phyloP scores from a whole-genome alignment of 345 rosid genomes.

The Eucalyptus guilfoylei region DNA sequence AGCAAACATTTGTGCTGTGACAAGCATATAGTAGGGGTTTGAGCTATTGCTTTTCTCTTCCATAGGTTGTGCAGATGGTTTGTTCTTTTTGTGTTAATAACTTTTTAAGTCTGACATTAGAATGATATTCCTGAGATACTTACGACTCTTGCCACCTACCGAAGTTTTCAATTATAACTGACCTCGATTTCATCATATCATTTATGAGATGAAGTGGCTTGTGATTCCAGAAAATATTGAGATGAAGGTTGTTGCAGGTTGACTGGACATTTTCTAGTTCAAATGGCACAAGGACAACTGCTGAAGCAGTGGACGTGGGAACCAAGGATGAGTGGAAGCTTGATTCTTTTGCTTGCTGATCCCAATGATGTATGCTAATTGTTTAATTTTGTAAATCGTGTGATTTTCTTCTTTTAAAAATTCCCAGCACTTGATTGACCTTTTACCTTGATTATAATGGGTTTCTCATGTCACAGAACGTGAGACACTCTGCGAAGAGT shows the following conservation, averaged over 20 bases:
- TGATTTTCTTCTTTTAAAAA: background rate
- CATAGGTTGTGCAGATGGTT: background rate
- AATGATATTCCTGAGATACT: background rate
- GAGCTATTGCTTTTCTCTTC: background rate
- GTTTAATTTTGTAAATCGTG: background rate
- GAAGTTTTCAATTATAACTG: background rate
- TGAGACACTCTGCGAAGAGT: conserved; percentile 79
- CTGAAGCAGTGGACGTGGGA: conserved; percentile 90
- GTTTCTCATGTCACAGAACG: conserved; percentile 41
- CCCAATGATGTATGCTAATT: conserved; percentile 66
- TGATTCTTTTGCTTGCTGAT: conserved; percentile 81
- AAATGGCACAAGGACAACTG: conserved; percentile 50
- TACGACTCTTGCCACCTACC: background rate
- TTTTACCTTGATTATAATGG: background rate
- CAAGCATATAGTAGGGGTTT: background rate
- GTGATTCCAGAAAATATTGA: background rate
- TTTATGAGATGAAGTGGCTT: background rate
- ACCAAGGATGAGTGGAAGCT: conserved; percentile 75
- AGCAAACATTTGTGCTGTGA: background rate
- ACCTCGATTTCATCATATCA: background rate
- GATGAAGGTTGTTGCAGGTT: conserved; percentile 38
- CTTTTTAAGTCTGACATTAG: background rate
- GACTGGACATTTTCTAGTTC: conserved; percentile 58
- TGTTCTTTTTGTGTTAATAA: background rate
- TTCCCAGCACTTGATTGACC: background rate